Evolutionary conservation across 2,329 filamentous ascomycete genomes (phyloP).

Genomic region (Ophiosphaerella herpotricha): DNA sequence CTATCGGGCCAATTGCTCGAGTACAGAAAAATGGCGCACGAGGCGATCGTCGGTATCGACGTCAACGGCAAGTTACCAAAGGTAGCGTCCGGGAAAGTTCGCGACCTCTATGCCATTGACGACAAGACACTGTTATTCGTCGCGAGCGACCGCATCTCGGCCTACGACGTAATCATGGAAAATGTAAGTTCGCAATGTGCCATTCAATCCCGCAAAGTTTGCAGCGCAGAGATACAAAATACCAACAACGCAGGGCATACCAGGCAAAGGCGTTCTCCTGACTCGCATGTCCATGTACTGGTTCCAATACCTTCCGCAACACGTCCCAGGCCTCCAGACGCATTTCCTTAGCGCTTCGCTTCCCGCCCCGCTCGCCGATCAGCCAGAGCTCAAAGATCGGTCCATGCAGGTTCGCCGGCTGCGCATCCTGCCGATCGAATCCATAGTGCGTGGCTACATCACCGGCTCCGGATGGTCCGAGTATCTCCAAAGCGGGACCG

Average conservation of each 20-base stretch:
- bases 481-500: conserved; percentile 73
- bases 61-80: conserved; percentile 47
- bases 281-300: conserved; percentile 69
- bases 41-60: conserved; percentile 36
- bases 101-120: conserved; percentile 78
- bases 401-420: conserved; percentile 78
- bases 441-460: conserved; percentile 88
- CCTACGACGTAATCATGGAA: conserved; percentile 88
- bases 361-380: conserved; percentile 47
- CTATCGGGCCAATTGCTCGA: not conserved
- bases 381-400: conserved; percentile 61
- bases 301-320: conserved; percentile 64
- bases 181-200: conserved; percentile 59
- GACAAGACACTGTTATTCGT: conserved; percentile 76
- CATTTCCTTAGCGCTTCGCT: conserved; percentile 66
- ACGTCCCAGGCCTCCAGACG: conserved; percentile 63
- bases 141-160: conserved; percentile 88
- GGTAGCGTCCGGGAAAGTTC: conserved; percentile 72
- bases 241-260: conserved; percentile 60
- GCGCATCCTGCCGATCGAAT: conserved; percentile 77
- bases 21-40: conserved; percentile 31
- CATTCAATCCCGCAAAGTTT: not conserved
- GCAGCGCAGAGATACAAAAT: not conserved
- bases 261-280: conserved; percentile 68
- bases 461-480: conserved; percentile 84